These are phyloP conservation scores for Diaporthe ampelina DNA, from an alignment of 2,329 filamentous ascomycete genomes.

Conservation along the genomic window DNA sequence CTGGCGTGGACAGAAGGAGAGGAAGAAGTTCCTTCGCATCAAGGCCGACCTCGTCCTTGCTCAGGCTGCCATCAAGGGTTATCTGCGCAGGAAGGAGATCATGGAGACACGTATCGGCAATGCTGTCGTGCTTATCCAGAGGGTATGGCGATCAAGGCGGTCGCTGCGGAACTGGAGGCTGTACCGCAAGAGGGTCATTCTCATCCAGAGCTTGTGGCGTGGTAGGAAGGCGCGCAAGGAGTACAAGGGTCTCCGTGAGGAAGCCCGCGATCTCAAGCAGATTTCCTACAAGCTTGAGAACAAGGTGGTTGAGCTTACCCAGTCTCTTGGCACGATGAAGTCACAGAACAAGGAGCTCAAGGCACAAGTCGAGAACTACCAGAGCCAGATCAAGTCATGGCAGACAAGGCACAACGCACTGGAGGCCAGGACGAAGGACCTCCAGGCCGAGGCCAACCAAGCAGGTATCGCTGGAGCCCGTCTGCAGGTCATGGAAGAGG, in stretches of 20 bases:
- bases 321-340: slow-evolving; percentile 92
- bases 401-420: slow-evolving; percentile 91
- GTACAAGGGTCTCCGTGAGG: slow-evolving; percentile 93
- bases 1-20: slow-evolving; percentile 93
- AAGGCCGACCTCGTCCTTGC: slow-evolving; percentile 88
- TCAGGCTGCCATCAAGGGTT: slow-evolving; percentile 92
- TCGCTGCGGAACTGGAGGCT: slow-evolving; percentile 86
- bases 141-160: slow-evolving; percentile 86
- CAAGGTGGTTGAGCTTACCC: slow-evolving; percentile 98
- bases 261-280: slow-evolving; percentile 97
- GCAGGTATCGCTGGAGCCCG: slow-evolving; percentile 95
- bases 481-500: slow-evolving; percentile 91
- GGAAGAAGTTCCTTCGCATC: slow-evolving; percentile 83
- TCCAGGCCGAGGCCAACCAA: slow-evolving; percentile 97
- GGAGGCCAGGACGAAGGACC: slow-evolving; percentile 90
- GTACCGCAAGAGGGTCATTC: slow-evolving; percentile 89
- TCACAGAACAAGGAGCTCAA: slow-evolving; percentile 92
- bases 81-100: slow-evolving; percentile 89
- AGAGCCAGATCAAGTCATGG: slow-evolving; percentile 96
- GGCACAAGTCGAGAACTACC: slow-evolving; percentile 94
- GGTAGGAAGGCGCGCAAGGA: slow-evolving; percentile 83
- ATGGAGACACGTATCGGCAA: slow-evolving; percentile 95
- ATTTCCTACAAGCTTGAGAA: slow-evolving; percentile 99
- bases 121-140: slow-evolving; percentile 90
- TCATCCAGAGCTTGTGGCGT: slow-evolving; percentile 94